Conservation (phyloP, 176 grass and related monocot species). For the Juncus inflexus region DNA sequence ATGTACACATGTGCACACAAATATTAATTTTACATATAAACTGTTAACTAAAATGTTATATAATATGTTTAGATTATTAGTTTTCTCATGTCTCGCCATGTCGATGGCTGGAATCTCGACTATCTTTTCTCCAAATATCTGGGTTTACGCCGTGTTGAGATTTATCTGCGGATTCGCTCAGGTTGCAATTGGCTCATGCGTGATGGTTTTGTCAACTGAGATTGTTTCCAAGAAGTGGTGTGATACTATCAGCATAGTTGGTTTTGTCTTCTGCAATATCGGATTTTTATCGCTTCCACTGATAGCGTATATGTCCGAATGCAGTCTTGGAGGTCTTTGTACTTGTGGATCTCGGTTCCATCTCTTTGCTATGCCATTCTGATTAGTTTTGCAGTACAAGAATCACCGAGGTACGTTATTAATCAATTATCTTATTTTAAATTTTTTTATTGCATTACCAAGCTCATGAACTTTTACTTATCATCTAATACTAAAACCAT, state of each 20-base stretch:
- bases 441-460: too few relatives aligned
- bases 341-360: slow-evolving; percentile 63
- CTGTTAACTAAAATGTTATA: background rate
- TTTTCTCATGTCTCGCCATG: slow-evolving; percentile 43
- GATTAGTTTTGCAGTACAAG: slow-evolving; percentile 44
- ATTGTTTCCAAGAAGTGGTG: slow-evolving; percentile 73
- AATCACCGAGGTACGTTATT: slow-evolving; percentile 55
- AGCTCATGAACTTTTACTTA: too few relatives aligned
- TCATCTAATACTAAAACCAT: too few relatives aligned
- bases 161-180: slow-evolving; percentile 63
- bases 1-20: too few relatives aligned
- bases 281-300: slow-evolving; percentile 83
- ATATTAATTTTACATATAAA: too few relatives aligned
- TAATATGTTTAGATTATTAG: slow-evolving; percentile 41
- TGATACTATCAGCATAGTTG: slow-evolving; percentile 49
- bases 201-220: slow-evolving; percentile 77
- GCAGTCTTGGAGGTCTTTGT: slow-evolving; percentile 63
- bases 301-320: slow-evolving; percentile 48
- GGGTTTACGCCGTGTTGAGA: slow-evolving; percentile 60
- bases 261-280: slow-evolving; percentile 65
- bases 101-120: slow-evolving; percentile 54
- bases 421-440: too few relatives aligned
- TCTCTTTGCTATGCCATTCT: slow-evolving; percentile 56
- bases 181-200: slow-evolving; percentile 54
- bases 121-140: slow-evolving; percentile 67